phyloP scores from a whole-genome alignment of 106 monocot species.

The Cymbidium sinense region DNA sequence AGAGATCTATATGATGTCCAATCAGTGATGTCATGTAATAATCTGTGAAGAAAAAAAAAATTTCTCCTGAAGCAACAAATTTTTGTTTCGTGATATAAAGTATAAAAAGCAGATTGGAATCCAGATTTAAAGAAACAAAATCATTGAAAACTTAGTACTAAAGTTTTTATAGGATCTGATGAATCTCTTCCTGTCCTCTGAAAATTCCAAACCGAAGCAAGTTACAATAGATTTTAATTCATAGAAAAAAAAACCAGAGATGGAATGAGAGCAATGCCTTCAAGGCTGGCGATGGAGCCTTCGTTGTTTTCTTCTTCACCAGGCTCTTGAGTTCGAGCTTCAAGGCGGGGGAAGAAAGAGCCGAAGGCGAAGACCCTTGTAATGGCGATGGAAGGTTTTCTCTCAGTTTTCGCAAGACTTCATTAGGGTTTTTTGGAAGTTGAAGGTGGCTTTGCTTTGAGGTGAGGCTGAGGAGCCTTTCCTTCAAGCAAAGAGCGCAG shows the following conservation, averaged over 20 bases:
- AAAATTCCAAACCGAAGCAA: too few species aligned
- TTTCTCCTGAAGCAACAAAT: too few species aligned
- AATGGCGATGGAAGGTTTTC: not conserved
- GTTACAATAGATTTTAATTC: not conserved
- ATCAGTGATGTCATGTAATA: too few species aligned
- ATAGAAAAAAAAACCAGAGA: not conserved
- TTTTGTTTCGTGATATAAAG: too few species aligned
- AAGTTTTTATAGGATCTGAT: too few species aligned
- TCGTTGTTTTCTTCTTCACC: not conserved
- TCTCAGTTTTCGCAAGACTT: not conserved
- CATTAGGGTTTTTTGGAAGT: slow-evolving; percentile 7
- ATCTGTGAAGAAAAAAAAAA: too few species aligned
- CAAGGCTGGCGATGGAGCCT: slow-evolving; percentile 4
- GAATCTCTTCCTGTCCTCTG: too few species aligned
- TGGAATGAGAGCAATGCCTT: not conserved
- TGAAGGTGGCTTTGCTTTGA: slow-evolving; percentile 29
- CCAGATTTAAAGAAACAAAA: too few species aligned
- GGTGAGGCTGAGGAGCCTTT: slow-evolving; percentile 66
- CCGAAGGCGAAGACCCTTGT: slow-evolving; percentile 3
- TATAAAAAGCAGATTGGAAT: too few species aligned
- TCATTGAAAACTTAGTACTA: too few species aligned
- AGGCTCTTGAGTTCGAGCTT: not conserved
- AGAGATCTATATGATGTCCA: too few species aligned
- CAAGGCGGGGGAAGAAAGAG: not conserved
- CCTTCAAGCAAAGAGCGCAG: slow-evolving; percentile 79